Percentiles rank a stretch among this genome's conserved stretches.
Evolutionary conservation across 768 basidiomycete species (phyloP).

Genomic region (Clitopilus passeckerianus): DNA sequence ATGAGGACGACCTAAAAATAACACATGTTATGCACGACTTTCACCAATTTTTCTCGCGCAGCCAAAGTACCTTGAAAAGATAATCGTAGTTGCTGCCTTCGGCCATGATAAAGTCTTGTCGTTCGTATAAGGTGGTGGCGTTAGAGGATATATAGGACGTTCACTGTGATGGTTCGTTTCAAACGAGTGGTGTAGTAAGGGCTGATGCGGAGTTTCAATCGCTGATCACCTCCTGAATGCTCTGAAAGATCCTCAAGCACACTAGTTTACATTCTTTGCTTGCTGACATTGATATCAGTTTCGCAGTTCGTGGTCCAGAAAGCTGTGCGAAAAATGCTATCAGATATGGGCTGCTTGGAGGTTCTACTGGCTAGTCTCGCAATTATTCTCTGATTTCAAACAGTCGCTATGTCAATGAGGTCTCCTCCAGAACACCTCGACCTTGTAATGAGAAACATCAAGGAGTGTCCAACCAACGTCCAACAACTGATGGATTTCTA

Average conservation of each 20-base stretch:
- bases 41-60: background rate
- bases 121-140: constrained; percentile 9
- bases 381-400: background rate
- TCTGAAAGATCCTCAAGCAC: constrained; percentile 1
- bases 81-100: constrained; percentile 97
- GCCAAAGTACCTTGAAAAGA: constrained; percentile 84
- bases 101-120: constrained; percentile 49
- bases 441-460: no score
- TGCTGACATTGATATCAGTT: background rate
- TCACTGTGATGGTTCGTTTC: constrained; percentile 9
- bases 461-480: no score
- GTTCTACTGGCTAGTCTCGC: background rate
- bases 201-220: constrained; percentile 21
- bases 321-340: background rate
- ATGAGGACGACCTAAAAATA: constrained; percentile 85
- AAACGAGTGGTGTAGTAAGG: constrained; percentile 6
- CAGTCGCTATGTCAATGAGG: background rate
- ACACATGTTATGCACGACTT: constrained; percentile 5
- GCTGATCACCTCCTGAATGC: background rate
- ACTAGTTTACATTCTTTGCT: background rate
- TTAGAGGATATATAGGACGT: constrained; percentile 15
- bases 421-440: no score
- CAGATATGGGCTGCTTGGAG: background rate
- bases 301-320: background rate
- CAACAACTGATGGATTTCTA: no score